Base-by-base conservation (phyloP, 2,329 filamentous ascomycete species). In the Monilinia polystroma region DNA sequence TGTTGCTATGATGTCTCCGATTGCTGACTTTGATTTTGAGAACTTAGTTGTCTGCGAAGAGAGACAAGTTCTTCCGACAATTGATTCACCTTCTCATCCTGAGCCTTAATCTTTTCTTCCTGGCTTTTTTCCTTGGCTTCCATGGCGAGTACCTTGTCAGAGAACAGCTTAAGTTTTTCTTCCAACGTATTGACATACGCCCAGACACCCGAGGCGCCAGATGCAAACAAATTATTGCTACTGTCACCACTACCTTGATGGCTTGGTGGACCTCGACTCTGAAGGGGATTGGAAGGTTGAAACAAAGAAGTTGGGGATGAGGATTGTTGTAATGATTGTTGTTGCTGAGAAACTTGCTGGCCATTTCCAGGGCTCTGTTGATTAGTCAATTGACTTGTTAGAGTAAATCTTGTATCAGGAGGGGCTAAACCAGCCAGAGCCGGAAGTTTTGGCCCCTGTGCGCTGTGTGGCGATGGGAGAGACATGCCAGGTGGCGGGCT, bases 101-200 rank as follows among this genome's bases (percentile, higher is more conserved):
- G 64, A 20, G 55, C 70, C 68, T 60, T 73, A 63, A 51, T 66
- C 57, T 71, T 63, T 58, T 74, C 68, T 70, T 74, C 71, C 54
- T 74, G 71, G 23, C 60, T 69, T 59, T 71, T 72, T 52, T 75
- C 72, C 35, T 73, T 71, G 29, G 66, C 70, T 63, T 77, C 81
- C 74, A 84, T 77, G 6, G 72, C 72, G 51, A 78, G 76, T 23
- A 83, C 75, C 60, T 79, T 79, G 45, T 84, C 81, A 49, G 77
- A 78, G 29, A 84, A 73, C 16, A 79, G 76, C 66, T 81, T 81
- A n/a, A 85, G 75, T 70, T 80, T 80, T 16, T 86, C 84, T 74
- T 94, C 90, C 60, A 94, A 80, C 23, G 82, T 83, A 66, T 91
- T 87, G 45, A 93, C 85, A 73, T 92, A 92, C 4, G 83, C 80